These are phyloP conservation scores for Sclerotinia glacialis DNA, from an alignment of 2,329 filamentous ascomycete species.

Conservation along the genomic window DNA sequence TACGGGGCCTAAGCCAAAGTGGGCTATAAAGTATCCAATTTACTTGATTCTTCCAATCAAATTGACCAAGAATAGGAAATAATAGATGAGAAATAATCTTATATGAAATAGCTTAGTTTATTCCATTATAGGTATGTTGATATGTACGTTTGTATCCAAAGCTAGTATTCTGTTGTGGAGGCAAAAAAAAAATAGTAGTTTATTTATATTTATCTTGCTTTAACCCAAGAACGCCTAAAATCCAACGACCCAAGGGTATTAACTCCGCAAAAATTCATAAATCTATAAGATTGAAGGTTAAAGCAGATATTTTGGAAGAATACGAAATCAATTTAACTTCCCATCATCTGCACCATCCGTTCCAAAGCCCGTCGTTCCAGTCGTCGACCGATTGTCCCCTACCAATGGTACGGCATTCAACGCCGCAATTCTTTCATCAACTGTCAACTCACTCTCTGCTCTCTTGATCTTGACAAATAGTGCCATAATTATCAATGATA, in stretches of 20 bases:
- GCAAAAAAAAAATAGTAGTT: background rate
- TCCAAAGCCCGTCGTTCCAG: background rate
- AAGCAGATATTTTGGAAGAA: background rate
- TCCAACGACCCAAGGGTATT: slow-evolving; percentile 17
- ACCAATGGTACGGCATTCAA: slow-evolving; percentile 24
- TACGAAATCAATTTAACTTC: slow-evolving; percentile 6
- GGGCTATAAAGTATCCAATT: too few relatives aligned
- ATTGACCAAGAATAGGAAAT: too few relatives aligned
- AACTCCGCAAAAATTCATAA: slow-evolving; percentile 12
- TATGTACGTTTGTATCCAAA: too few relatives aligned
- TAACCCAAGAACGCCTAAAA: slow-evolving; percentile 8
- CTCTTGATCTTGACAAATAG: slow-evolving; percentile 52
- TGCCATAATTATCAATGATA: slow-evolving; percentile 51
- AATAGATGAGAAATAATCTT: too few relatives aligned
- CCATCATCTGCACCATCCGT: slow-evolving; percentile 5
- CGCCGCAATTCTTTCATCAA: slow-evolving; percentile 49
- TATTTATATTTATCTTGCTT: background rate
- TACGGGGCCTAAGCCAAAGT: too few relatives aligned
- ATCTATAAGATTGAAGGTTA: background rate
- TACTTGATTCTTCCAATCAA: too few relatives aligned
- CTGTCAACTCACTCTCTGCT: slow-evolving; percentile 56
- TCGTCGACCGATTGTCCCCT: background rate
- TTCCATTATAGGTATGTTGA: too few relatives aligned
- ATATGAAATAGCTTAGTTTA: too few relatives aligned
- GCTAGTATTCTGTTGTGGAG: too few relatives aligned